These are phyloP conservation scores for Pyropia haitanensis DNA, from an alignment of 23 red algal species.

Conservation along the genomic window DNA sequence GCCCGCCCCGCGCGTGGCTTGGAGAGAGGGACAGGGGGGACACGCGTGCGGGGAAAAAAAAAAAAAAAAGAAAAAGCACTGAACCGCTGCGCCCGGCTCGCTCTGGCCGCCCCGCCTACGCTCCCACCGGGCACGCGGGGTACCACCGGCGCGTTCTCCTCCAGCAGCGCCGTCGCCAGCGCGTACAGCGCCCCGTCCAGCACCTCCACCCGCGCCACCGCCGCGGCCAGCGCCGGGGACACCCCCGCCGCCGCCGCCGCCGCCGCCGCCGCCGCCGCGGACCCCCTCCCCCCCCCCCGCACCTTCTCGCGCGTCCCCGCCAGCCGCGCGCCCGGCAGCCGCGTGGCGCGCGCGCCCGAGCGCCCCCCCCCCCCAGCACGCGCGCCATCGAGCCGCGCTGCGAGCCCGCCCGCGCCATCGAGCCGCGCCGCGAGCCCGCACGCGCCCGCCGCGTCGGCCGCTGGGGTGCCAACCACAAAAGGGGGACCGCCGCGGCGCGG, in stretches of 20 bases:
- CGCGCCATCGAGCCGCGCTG: conserved; percentile 24
- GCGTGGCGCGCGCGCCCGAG: not conserved
- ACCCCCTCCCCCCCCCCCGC: conserved; percentile 9
- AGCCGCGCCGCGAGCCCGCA: conserved; percentile 42
- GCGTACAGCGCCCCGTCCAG: conserved; percentile 24
- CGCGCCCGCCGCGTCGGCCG: conserved; percentile 25
- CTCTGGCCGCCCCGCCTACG: no score
- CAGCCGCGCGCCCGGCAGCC: conserved; percentile 1
- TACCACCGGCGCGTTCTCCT: conserved; percentile 14
- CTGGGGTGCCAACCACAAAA: conserved; percentile 57
- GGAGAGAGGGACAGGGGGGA: no score
- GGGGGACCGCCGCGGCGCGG: conserved; percentile 11
- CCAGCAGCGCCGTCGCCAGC: conserved; percentile 25
- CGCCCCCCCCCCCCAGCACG: conserved; percentile 26
- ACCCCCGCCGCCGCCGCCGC: not conserved
- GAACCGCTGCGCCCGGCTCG: no score
- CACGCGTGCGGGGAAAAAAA: no score
- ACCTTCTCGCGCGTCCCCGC: conserved; percentile 2
- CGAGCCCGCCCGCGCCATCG: no score
- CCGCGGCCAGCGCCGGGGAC: conserved; percentile 5
- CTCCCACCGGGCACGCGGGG: not conserved
- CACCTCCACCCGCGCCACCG: conserved; percentile 12
- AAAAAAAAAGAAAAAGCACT: no score
- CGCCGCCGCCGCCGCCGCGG: no score
- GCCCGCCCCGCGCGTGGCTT: no score